Conservation (phyloP, 768 basidiomycete species). For the Cyclocybe aegerita region DNA sequence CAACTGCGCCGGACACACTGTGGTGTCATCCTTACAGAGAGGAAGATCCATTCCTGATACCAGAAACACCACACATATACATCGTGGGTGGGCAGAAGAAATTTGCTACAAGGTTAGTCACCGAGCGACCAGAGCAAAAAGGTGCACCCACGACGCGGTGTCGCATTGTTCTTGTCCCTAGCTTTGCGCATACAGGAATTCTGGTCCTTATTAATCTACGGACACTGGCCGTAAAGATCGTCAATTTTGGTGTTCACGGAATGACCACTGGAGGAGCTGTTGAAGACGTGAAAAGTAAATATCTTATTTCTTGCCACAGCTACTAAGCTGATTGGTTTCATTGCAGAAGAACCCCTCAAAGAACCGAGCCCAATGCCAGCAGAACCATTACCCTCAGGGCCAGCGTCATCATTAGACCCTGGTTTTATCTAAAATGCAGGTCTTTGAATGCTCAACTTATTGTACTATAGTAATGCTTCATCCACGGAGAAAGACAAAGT, state of each 20-base stretch:
- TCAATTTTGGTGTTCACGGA: constrained; percentile 55
- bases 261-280: constrained; percentile 34
- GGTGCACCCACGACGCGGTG: constrained; percentile 37
- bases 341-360: constrained; percentile 11
- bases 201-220: constrained; percentile 80
- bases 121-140: constrained; percentile 29
- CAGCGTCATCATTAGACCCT: constrained; percentile 23
- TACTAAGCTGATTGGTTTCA: not conserved
- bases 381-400: constrained; percentile 24
- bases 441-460: too few relatives aligned
- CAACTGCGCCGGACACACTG: constrained; percentile 96
- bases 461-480: too few relatives aligned
- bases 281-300: constrained; percentile 13
- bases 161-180: constrained; percentile 79
- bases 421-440: constrained; percentile 7
- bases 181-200: constrained; percentile 74
- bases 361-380: constrained; percentile 19
- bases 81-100: constrained; percentile 87
- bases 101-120: constrained; percentile 75
- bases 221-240: constrained; percentile 67
- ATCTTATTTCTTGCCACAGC: not conserved
- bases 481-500: too few relatives aligned
- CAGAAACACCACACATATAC: constrained; percentile 87
- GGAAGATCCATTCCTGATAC: constrained; percentile 86
- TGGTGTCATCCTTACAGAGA: constrained; percentile 96